phyloP scores from a whole-genome alignment of 345 rosid species.

The Limnanthes douglasii region DNA sequence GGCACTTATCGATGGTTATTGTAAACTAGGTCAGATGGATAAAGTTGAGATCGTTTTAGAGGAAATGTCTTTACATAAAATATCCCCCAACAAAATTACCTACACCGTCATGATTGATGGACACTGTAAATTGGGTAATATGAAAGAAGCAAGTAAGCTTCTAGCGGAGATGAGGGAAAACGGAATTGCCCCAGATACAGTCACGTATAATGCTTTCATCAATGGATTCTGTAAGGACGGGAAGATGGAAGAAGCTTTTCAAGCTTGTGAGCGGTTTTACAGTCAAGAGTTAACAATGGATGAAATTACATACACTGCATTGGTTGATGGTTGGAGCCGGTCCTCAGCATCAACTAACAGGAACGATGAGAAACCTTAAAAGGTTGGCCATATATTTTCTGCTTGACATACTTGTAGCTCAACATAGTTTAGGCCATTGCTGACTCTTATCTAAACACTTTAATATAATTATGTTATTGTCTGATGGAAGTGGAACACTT shows the following conservation, averaged over 20 bases:
- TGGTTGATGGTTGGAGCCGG: constrained; percentile 35
- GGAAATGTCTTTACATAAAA: constrained; percentile 38
- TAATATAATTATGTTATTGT: too few species aligned
- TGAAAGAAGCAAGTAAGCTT: constrained; percentile 45
- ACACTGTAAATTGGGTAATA: constrained; percentile 38
- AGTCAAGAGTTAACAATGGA: constrained; percentile 18
- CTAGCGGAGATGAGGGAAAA: constrained; percentile 39
- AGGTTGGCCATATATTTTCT: constrained; percentile 2
- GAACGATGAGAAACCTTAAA: constrained; percentile 9
- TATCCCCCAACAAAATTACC: constrained; percentile 60
- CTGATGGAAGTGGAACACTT: too few species aligned
- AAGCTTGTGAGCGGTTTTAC: constrained; percentile 25
- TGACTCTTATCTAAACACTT: too few species aligned
- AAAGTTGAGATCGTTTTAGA: constrained; percentile 27
- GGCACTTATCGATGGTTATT: constrained; percentile 57
- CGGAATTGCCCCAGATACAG: constrained; percentile 40
- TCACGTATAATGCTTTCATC: constrained; percentile 46
- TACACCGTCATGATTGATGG: constrained; percentile 65
- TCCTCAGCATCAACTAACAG: constrained; percentile 11
- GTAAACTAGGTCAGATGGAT: constrained; percentile 55
- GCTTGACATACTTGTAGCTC: background rate
- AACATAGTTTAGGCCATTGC: too few species aligned
- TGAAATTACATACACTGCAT: constrained; percentile 51
- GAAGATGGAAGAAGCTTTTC: constrained; percentile 35
- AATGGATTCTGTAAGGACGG: constrained; percentile 49